Base-by-base conservation (phyloP, 2,329 filamentous ascomycete genomes). In the Phyllosticta capitalensis region DNA sequence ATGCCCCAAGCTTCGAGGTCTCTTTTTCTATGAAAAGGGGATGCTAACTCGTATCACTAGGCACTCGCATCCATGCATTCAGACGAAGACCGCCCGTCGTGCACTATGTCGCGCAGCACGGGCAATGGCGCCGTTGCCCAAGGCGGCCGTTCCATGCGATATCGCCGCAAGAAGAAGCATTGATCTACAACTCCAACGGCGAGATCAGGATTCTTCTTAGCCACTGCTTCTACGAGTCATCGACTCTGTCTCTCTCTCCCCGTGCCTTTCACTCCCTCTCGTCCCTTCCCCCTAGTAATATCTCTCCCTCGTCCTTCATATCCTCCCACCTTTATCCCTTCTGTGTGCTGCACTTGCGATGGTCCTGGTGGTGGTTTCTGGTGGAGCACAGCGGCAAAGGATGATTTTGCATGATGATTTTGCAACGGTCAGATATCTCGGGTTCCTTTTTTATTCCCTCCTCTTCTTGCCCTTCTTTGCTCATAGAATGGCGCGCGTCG, bases 1-100 rank as follows among this genome's bases (percentile, higher is more conserved):
- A 68, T 70, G 77, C 68, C 21, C 14, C 38, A 19, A n/a, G 24
- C 21, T 14, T 9, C 28, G 20, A 22, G 48, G 28, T 6, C 48
- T 7, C 26, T 30, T 10, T 17, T 5, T 33, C 56, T 14, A 24
- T 58, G 52, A 30, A 28, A 20, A 56, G 21, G 33, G 26, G 33
- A 33, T 22, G 20, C 24, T 54, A 9, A 14, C 22, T 20, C 52
- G 52, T 5, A 54, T 12, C 12, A 17, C 9, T n/a, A 80, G 77
- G 91, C 92, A 5, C 76, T 99, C 57, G 90, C 91, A 1, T 95
- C 90, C 2, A 95, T 97, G 89, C 84, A 87, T 45, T 88, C 87
- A 1, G 81, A 84, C 24, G 92, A 97, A 64, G 79, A 77, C 53
- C 83, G 83, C 58, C 90, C 94, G 0, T 77, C 83, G 33, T 94